Evolutionary conservation across 2,329 filamentous ascomycete species (phyloP).

Genomic region (Botryotinia narcissicola): DNA sequence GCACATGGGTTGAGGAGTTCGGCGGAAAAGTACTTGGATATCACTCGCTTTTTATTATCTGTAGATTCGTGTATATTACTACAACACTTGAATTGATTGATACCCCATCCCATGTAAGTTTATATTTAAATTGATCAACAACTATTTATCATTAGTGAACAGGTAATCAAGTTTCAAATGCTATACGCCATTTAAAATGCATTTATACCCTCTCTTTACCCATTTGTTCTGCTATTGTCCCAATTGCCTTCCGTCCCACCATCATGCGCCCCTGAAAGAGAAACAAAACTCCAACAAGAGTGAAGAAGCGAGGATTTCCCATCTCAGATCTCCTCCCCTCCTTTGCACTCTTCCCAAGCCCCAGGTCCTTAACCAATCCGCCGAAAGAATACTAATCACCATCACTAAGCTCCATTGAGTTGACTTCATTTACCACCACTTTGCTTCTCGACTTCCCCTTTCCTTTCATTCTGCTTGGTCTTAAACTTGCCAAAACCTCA

Average conservation of each 20-base stretch:
- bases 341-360: neutral
- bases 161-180: constrained; percentile 9
- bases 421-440: constrained; percentile 40
- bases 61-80: neutral
- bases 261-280: neutral
- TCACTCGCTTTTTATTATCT: neutral
- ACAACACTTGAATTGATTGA: neutral
- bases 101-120: neutral
- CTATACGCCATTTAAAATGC: constrained; percentile 13
- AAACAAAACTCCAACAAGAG: neutral
- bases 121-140: neutral
- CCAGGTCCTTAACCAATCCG: neutral
- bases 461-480: constrained; percentile 43
- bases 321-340: neutral
- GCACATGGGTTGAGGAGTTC: neutral
- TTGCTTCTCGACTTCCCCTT: constrained; percentile 43
- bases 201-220: neutral
- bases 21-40: neutral
- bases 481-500: constrained; percentile 45
- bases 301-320: neutral
- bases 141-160: neutral
- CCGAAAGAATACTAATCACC: constrained; percentile 42
- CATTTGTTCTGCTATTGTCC: neutral
- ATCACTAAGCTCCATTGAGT: constrained; percentile 57
- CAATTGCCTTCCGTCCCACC: neutral